Conservation (phyloP, 139 green algal species). For the Monoraphidium neglectum region DNA sequence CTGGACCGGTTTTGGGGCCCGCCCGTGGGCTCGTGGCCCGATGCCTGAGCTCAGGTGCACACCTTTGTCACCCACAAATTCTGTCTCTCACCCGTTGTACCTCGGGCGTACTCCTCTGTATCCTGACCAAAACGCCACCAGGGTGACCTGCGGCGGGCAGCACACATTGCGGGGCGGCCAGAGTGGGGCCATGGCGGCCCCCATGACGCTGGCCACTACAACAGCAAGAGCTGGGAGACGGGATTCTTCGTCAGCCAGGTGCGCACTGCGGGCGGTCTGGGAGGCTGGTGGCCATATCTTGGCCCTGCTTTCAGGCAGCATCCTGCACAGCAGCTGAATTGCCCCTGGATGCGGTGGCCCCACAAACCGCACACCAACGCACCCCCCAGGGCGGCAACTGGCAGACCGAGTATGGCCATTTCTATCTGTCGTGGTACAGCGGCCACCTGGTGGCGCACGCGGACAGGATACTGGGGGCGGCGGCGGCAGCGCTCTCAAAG, state of each 20-base stretch:
- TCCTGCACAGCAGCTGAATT: no score
- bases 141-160: slow-evolving; percentile 58
- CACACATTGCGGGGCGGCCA: slow-evolving; percentile 69
- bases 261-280: no score
- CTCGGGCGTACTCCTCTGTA: no score
- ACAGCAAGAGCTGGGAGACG: slow-evolving; percentile 84
- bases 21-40: no score
- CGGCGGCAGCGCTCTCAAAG: slow-evolving; percentile 58
- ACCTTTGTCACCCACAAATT: no score
- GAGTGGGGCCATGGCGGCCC: slow-evolving; percentile 86
- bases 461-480: slow-evolving; percentile 78
- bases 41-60: no score
- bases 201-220: slow-evolving; percentile 95
- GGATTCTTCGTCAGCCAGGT: slow-evolving; percentile 85
- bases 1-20: no score
- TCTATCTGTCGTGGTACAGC: slow-evolving; percentile 96
- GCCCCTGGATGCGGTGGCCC: no score
- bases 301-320: no score
- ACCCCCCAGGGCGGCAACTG: slow-evolving; percentile 86
- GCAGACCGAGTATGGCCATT: slow-evolving; percentile 89
- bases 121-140: not conserved
- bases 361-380: no score
- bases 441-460: slow-evolving; percentile 84
- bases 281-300: no score
- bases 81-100: no score